Evolutionary conservation across 1,139 yeast species (phyloP), one percentile per base, ranked within the genome.

Genomic region (Scheffersomyces quercinus): DNA sequence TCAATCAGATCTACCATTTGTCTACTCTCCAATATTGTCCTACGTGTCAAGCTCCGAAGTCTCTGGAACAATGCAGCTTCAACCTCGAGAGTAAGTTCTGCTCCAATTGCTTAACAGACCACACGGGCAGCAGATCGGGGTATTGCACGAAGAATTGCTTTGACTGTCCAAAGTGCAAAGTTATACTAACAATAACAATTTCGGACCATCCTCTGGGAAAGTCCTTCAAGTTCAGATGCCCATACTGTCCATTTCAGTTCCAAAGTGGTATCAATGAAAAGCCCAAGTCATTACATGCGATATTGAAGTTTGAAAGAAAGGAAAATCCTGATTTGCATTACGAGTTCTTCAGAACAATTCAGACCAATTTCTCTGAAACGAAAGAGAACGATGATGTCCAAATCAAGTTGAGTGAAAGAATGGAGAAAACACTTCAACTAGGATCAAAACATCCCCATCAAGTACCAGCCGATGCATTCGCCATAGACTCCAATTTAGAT

Each of bases 101-200:
- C 49, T 53, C 68, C 42, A 65, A 62, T 45, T 73, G 79, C 51
- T 58, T 69, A 56, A 52, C 62, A 9, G 72, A 69, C 48, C 70
- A 65, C 50, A 50, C 70, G 8, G 54, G 50, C 26, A 29, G 47
- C 5, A 43, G 63, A 11, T 43, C 56, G 12, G 50, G 51, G 1
- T 51, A 59, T 42, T 73, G 77, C 49, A 46, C 59, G 9, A 66
- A 63, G 43, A 73, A 68, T 49, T 73, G 79, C 50, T 72, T 72
- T 46, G 59, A 54, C 16, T 73, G 79, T 47, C 78, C 78, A 1
- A 36, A 47, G 10, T 73, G 78, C 50, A 41, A 51, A 3, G 52
- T 71, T 0, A 55, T 61, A 37, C 48, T 72, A 4, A 39, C 56
- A 0, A 61, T 72, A 4, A 47, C 58, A 3, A 59, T 68, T 10